Evolutionary conservation across 1,284 basidiomycete species (phyloP).

Genomic region (Ganoderma leucocontextum): DNA sequence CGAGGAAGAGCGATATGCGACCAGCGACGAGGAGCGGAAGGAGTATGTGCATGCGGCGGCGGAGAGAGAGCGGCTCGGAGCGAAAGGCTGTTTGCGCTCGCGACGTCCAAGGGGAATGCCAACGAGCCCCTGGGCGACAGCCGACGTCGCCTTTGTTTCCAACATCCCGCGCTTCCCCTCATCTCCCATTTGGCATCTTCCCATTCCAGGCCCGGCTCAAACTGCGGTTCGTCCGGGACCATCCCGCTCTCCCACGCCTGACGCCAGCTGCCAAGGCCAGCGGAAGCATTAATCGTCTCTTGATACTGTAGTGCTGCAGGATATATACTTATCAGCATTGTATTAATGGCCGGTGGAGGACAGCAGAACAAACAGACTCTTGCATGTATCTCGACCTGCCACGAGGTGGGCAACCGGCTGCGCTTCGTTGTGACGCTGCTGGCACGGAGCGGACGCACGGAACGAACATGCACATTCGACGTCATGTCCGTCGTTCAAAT

Average conservation of each 20-base stretch:
- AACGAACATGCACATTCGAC: neutral
- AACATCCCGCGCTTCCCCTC: conserved; percentile 2
- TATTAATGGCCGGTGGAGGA: neutral
- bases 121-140: conserved; percentile 7
- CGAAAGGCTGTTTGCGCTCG: conserved; percentile 3
- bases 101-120: conserved; percentile 16
- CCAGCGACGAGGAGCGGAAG: conserved; percentile 32
- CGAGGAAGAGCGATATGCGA: conserved; percentile 30
- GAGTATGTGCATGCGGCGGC: conserved; percentile 26
- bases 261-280: neutral
- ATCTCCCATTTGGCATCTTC: neutral
- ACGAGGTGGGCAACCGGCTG: neutral
- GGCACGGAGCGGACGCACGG: neutral
- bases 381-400: neutral
- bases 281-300: neutral
- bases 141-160: conserved; percentile 1
- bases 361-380: neutral
- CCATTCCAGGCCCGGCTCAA: neutral
- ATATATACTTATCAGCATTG: neutral
- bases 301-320: neutral
- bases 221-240: neutral
- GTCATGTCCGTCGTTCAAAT: neutral
- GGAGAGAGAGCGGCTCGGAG: conserved; percentile 17
- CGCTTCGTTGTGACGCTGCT: neutral
- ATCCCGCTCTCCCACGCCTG: neutral